Percentiles rank a stretch among this genome's conserved stretches.
Conservation (phyloP, 2,329 filamentous ascomycete species). For the Fusarium avenaceum region DNA sequence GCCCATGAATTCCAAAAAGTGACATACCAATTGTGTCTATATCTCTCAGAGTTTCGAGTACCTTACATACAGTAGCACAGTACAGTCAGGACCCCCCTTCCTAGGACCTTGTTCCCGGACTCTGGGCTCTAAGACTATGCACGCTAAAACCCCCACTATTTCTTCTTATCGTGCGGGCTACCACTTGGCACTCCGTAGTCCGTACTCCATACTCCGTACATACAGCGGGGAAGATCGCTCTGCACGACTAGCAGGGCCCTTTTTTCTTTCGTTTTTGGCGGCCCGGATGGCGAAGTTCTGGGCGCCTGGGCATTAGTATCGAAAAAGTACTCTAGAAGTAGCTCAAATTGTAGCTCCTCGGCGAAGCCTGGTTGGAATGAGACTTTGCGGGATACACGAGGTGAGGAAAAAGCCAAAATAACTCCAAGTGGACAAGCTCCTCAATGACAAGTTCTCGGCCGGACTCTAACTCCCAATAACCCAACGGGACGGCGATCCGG, state of each 20-base stretch:
- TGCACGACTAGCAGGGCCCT: constrained; percentile 12
- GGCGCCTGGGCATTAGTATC: constrained; percentile 19
- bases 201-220: background rate
- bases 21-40: constrained; percentile 14
- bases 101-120: constrained; percentile 20
- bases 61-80: constrained; percentile 9
- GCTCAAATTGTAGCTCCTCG: constrained; percentile 24
- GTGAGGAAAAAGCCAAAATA: constrained; percentile 13
- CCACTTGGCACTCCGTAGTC: background rate
- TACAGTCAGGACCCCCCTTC: constrained; percentile 3
- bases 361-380: constrained; percentile 39
- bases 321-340: background rate
- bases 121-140: constrained; percentile 7
- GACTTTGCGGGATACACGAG: constrained; percentile 37
- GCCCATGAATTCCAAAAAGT: constrained; percentile 13
- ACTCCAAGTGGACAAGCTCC: constrained; percentile 19
- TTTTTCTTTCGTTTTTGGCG: constrained; percentile 9
- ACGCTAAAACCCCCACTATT: constrained; percentile 27
- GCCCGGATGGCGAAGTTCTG: constrained; percentile 26
- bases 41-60: constrained; percentile 31
- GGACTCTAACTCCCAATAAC: constrained; percentile 19
- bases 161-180: constrained; percentile 32
- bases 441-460: constrained; percentile 1
- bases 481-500: constrained; percentile 38
- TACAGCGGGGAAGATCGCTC: constrained; percentile 29